A percentile compares a stretch with the other conserved stretches of the same genome.
Evolutionary conservation across 768 basidiomycete species (phyloP).

Genomic region (Crassisporium funariophilum): DNA sequence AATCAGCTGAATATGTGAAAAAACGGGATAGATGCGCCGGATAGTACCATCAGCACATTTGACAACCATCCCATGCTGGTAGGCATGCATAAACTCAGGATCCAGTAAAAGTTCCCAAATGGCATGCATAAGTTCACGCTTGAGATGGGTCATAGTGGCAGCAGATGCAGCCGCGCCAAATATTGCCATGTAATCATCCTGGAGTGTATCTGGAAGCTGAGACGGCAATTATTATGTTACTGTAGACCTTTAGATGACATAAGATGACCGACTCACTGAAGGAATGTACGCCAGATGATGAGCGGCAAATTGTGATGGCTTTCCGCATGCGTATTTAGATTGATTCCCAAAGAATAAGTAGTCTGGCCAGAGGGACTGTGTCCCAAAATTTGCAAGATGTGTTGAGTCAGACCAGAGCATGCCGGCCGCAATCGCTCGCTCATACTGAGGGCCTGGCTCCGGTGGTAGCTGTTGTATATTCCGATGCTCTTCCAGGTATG

Average conservation of each 20-base stretch:
- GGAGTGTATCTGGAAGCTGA: conserved; percentile 9
- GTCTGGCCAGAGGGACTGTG: conserved; percentile 17
- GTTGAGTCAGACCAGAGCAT: conserved; percentile 29
- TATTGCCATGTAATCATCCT: conserved; percentile 2
- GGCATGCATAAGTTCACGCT: conserved; percentile 33
- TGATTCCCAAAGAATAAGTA: conserved; percentile 20
- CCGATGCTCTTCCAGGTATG: conserved; percentile 17
- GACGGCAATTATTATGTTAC: neutral
- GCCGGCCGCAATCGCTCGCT: conserved; percentile 22
- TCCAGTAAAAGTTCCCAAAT: conserved; percentile 27
- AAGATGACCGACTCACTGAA: conserved; percentile 7
- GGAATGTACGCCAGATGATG: conserved; percentile 24
- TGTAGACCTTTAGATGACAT: neutral
- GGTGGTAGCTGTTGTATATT: conserved; percentile 12
- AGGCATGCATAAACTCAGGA: conserved; percentile 20
- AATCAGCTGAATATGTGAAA: conserved; percentile 37
- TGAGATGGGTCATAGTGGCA: conserved; percentile 21
- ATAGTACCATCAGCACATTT: conserved; percentile 29
- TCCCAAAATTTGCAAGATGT: conserved; percentile 18
- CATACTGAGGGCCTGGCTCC: conserved; percentile 8
- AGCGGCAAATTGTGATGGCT: conserved; percentile 7
- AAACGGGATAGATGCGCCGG: conserved; percentile 32
- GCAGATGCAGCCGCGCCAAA: neutral
- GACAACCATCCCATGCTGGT: conserved; percentile 30
- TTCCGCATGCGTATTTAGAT: conserved; percentile 19